These are phyloP conservation scores for Trichophyton equinum DNA, from an alignment of 2,329 filamentous ascomycete species.

Conservation along the genomic window DNA sequence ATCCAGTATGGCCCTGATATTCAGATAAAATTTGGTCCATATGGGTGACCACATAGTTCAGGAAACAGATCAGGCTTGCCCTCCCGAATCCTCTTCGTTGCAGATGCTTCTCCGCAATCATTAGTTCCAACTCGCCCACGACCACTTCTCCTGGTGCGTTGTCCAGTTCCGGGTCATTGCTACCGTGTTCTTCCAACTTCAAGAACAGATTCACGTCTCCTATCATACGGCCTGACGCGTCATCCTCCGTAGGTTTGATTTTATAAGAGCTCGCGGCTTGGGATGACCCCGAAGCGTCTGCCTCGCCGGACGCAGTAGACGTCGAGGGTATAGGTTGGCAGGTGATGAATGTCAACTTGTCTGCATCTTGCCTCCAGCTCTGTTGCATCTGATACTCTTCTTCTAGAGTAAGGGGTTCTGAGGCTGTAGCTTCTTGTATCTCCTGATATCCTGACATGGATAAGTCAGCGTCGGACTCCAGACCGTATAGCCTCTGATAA, in stretches of 20 bases:
- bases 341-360: slow-evolving; percentile 88
- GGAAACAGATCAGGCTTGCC: slow-evolving; percentile 52
- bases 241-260: slow-evolving; percentile 26
- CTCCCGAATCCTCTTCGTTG: slow-evolving; percentile 54
- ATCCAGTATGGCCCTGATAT: slow-evolving; percentile 28
- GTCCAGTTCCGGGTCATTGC: slow-evolving; percentile 16
- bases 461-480: background rate
- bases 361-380: slow-evolving; percentile 68
- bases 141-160: slow-evolving; percentile 20
- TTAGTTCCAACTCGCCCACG: slow-evolving; percentile 70
- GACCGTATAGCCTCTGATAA: background rate
- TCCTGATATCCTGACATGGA: slow-evolving; percentile 34
- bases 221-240: slow-evolving; percentile 48
- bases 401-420: slow-evolving; percentile 63
- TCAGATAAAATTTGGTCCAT: slow-evolving; percentile 45
- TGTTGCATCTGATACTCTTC: slow-evolving; percentile 84
- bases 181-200: slow-evolving; percentile 43
- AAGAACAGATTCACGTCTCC: slow-evolving; percentile 78
- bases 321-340: slow-evolving; percentile 42
- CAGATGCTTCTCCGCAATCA: slow-evolving; percentile 54
- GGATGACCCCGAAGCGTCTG: slow-evolving; percentile 26
- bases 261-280: background rate
- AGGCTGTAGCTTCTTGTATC: slow-evolving; percentile 75
- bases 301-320: slow-evolving; percentile 7
- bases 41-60: slow-evolving; percentile 53